Conservation (phyloP, 164 flowering plant genomes). For the Piper longum region DNA sequence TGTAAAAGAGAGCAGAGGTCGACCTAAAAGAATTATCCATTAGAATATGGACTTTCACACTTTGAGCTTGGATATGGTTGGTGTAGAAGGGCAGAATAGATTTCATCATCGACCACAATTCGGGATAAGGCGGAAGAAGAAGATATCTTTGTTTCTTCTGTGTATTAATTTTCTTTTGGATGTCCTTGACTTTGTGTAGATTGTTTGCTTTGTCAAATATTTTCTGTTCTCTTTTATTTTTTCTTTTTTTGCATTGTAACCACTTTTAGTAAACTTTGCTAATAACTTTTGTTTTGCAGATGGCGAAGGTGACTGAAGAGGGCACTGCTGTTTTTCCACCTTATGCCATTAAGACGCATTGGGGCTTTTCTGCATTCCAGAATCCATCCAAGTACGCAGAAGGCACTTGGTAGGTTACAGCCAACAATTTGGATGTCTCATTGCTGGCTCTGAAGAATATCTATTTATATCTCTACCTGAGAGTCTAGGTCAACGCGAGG, state of each 20-base stretch:
- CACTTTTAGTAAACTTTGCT: no score
- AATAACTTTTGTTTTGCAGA: slow-evolving; percentile 23
- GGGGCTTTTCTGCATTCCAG: slow-evolving; percentile 66
- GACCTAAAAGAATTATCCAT: no score
- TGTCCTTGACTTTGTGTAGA: background rate
- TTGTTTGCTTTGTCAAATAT: background rate
- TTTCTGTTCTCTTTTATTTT: background rate
- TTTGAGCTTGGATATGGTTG: background rate
- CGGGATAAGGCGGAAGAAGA: no score
- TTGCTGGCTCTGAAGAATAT: no score
- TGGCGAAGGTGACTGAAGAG: slow-evolving; percentile 74
- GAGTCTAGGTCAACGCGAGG: no score
- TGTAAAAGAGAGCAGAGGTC: no score
- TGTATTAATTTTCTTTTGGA: background rate
- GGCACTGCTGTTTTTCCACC: slow-evolving; percentile 54
- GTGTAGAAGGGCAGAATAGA: background rate
- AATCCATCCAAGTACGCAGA: slow-evolving; percentile 68
- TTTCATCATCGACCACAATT: background rate
- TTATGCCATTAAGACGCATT: slow-evolving; percentile 67
- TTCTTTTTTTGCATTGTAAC: background rate
- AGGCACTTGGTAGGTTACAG: slow-evolving; percentile 62
- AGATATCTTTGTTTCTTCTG: background rate
- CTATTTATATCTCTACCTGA: no score
- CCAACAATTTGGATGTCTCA: no score
- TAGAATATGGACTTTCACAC: background rate